A percentile compares a stretch with the other conserved stretches of the same genome.
Evolutionary conservation across 2,329 filamentous ascomycete genomes (phyloP).

Genomic region (Alternaria postmessia): DNA sequence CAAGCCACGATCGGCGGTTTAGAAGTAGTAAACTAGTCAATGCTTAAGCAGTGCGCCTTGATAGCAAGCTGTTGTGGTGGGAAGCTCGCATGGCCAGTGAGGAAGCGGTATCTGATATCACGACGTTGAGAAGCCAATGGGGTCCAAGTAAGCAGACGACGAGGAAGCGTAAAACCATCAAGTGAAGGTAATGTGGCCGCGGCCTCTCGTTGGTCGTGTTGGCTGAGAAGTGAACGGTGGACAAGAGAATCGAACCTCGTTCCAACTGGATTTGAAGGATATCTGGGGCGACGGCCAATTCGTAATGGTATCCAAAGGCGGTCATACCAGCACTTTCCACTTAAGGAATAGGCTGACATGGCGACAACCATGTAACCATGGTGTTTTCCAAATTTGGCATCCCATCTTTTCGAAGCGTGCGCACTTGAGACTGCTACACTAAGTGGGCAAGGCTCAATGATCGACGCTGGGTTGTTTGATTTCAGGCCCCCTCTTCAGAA

Average conservation of each 20-base stretch:
- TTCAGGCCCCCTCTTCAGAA: neutral
- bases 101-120: neutral
- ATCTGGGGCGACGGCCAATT: neutral
- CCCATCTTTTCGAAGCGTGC: neutral
- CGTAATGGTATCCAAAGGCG: neutral
- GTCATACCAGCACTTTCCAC: neutral
- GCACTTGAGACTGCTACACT: neutral
- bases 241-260: neutral
- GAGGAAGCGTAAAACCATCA: neutral
- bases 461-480: neutral
- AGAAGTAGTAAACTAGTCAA: neutral
- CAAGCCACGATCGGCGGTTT: neutral
- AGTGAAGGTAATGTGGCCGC: neutral
- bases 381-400: neutral
- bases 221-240: neutral
- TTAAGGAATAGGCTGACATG: neutral
- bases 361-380: neutral
- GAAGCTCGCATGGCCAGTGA: neutral
- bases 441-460: neutral
- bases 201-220: neutral
- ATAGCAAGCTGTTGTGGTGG: neutral
- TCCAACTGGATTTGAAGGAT: neutral
- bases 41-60: neutral
- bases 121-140: neutral
- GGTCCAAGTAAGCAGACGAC: neutral